A percentile compares a stretch with the other conserved stretches of the same genome.
Evolutionary conservation across 371 early-diverging fungal species (phyloP).

Genomic region (Chytridium lagenaria): DNA sequence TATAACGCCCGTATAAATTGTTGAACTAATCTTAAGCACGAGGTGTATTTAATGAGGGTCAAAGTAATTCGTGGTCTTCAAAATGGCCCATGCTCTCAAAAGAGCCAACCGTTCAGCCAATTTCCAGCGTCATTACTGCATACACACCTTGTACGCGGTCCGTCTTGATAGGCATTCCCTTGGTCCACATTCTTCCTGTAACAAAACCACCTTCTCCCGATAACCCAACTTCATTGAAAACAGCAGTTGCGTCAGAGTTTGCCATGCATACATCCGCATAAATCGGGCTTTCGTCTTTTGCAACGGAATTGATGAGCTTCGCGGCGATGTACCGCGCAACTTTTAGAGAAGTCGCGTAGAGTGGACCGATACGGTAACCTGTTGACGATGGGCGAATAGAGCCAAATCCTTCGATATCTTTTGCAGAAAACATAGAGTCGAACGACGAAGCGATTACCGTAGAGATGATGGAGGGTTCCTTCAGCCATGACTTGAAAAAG

Average conservation of each 20-base stretch:
- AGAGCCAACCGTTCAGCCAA: conserved; percentile 10
- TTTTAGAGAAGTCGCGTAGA: neutral
- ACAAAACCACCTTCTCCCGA: conserved; percentile 21
- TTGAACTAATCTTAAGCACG: no score
- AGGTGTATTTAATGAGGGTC: no score
- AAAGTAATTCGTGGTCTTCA: no score
- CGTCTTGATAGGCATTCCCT: neutral
- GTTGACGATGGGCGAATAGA: conserved; percentile 5
- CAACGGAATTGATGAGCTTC: neutral
- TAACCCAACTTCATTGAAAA: conserved; percentile 8
- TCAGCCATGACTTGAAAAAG: conserved; percentile 10
- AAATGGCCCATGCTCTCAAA: no score
- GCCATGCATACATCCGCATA: conserved; percentile 25
- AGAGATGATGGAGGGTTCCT: neutral
- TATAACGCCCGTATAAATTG: no score
- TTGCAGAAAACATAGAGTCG: neutral
- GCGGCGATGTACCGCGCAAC: conserved; percentile 3
- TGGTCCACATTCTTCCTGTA: conserved; percentile 21
- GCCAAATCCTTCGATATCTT: conserved; percentile 6
- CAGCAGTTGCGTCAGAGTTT: neutral
- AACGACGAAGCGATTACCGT: neutral
- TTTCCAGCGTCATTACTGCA: conserved; percentile 20
- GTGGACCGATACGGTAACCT: conserved; percentile 14
- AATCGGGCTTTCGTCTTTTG: neutral
- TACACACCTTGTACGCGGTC: neutral